Evolutionary conservation across 805 yeast genomes (phyloP).

Genomic region (Metschnikowia hibisci): DNA sequence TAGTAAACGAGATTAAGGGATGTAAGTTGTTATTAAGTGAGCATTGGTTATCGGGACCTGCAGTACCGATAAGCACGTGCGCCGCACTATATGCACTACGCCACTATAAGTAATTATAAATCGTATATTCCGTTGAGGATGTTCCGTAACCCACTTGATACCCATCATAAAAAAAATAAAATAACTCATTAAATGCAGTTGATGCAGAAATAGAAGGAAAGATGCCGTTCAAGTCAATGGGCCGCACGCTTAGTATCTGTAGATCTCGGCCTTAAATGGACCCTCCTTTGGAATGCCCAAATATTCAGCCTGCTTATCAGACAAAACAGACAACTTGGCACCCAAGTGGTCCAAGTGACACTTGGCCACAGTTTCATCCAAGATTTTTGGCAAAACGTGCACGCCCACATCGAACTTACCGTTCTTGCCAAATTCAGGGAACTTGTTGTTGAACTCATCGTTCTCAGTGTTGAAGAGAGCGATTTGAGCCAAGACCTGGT

Average conservation of each 20-base stretch:
- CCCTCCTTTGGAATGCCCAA: constrained; percentile 88
- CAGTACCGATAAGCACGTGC: constrained; percentile 2
- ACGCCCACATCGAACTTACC: constrained; percentile 91
- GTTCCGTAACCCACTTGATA: constrained; percentile 23
- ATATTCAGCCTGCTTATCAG: constrained; percentile 86
- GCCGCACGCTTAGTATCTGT: constrained; percentile 76
- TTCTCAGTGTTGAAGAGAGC: constrained; percentile 78
- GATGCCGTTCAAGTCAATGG: constrained; percentile 14
- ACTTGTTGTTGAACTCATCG: constrained; percentile 70
- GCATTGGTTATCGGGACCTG: neutral
- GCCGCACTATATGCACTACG: neutral
- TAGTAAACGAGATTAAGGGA: too few relatives aligned
- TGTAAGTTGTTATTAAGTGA: too few relatives aligned
- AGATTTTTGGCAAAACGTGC: constrained; percentile 93
- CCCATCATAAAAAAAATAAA: constrained; percentile 19
- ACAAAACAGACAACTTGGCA: constrained; percentile 75
- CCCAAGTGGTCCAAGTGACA: constrained; percentile 94
- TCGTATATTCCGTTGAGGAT: constrained; percentile 41
- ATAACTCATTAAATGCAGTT: constrained; percentile 41
- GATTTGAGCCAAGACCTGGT: constrained; percentile 97
- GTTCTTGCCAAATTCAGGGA: constrained; percentile 87
- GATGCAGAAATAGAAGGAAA: constrained; percentile 34
- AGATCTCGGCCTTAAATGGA: constrained; percentile 97
- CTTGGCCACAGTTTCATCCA: constrained; percentile 98
- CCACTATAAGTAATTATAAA: too few relatives aligned